Evolutionary conservation across 1,139 yeast genomes (phyloP).

Genomic region (Meyerozyma smithsonii): DNA sequence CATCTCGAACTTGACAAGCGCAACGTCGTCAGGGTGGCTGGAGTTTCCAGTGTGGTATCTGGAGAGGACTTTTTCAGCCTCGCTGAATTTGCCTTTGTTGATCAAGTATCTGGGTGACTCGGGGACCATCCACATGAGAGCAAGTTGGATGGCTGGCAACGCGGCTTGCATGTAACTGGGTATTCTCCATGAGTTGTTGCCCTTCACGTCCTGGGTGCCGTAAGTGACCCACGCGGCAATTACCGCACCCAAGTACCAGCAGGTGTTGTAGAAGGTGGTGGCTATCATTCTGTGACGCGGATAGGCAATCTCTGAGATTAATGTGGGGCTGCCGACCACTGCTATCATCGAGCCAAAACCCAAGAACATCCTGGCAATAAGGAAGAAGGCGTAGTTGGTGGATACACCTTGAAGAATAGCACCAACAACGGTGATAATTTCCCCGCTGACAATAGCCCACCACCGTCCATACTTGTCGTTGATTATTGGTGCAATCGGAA

Average conservation of each 20-base stretch:
- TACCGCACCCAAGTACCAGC: conserved; percentile 23
- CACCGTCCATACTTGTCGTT: conserved; percentile 33
- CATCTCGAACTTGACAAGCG: conserved; percentile 40
- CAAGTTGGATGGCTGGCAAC: conserved; percentile 24
- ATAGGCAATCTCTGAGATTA: conserved; percentile 6
- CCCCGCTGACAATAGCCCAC: conserved; percentile 23
- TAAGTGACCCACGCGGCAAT: conserved; percentile 53
- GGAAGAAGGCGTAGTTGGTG: conserved; percentile 6
- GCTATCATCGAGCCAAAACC: conserved; percentile 6
- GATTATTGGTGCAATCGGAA: conserved; percentile 19
- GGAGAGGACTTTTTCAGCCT: conserved; percentile 31
- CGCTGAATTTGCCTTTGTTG: conserved; percentile 29
- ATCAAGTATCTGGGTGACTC: conserved; percentile 46
- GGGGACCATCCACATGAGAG: conserved; percentile 33
- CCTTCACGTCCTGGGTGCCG: conserved; percentile 26
- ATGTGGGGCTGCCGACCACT: conserved; percentile 4
- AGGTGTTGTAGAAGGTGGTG: conserved; percentile 5
- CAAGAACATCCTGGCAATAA: conserved; percentile 4
- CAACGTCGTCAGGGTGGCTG: conserved; percentile 23
- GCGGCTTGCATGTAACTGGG: conserved; percentile 44
- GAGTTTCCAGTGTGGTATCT: conserved; percentile 37
- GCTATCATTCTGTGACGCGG: conserved; percentile 5
- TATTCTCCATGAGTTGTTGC: conserved; percentile 37
- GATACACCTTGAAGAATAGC: conserved; percentile 14
- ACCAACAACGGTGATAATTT: conserved; percentile 27